Base-by-base conservation (phyloP, 2,329 filamentous ascomycete genomes). In the Xylaria sp. region DNA sequence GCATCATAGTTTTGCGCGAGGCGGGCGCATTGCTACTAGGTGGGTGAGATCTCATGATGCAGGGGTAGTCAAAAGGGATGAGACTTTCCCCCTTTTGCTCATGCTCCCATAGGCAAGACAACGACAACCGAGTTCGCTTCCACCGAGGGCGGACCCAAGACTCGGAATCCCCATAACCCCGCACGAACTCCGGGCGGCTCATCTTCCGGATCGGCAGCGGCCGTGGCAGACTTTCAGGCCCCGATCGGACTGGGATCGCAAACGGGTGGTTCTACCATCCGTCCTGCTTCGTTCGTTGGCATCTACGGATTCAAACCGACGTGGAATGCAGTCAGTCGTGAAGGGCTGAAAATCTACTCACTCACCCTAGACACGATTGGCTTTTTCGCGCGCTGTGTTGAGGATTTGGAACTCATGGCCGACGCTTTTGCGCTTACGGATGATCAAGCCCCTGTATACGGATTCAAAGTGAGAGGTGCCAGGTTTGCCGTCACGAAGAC, bases 181-280 rank as follows among this genome's bases (percentile, higher is more conserved):
- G 78, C 77, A 0, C 80, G 88, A 3, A 89, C 86, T 0, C 86
- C 87, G 0, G 87, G 87, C 0, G 87, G 87, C 51, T 89, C 86
- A 0, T 88, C 85, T 0, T 84, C 85, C 0, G 87, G 87, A 0
- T 88, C 86, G 0, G 87, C 78, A 0, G 85, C 86, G 0, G 85
- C 84, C 0, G 85, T 90, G 0, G 86, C 76, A 5, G 87, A 89
- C 63, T 80, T 81, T 55, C 86, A 89, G 63, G 80, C 79, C 0
- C 83, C 85, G 0, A 66, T 89, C 9, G 79, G 75, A 0, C 73
- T 90, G 0, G 87, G 85, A 0, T 87, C 86, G 0, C 86, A 90
- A 67, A 90, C 86, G 0, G 83, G 81, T 1, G 87, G 87, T 0
- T 86, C 82, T 60, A 83, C 78, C 0, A 82, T 90, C 50, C 79